Percentiles rank a stretch among this genome's conserved stretches.
Evolutionary conservation across 75 land plant species (phyloP).

Genomic region (Selaginella tamariscina): DNA sequence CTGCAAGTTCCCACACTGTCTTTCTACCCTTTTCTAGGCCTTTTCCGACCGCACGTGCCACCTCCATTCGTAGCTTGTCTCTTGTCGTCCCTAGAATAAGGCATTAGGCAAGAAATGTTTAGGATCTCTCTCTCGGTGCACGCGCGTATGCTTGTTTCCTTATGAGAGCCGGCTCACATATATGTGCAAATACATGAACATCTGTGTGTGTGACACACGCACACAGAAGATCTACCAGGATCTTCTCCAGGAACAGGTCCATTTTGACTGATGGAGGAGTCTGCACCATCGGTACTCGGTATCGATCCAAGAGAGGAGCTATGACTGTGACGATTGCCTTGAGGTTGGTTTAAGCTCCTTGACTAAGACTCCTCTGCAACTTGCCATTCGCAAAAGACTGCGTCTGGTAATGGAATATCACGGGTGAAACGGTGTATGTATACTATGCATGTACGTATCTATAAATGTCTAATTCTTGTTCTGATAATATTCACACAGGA

Average conservation of each 20-base stretch:
- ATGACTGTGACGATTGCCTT: neutral
- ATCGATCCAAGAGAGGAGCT: neutral
- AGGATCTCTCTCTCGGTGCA: too few species aligned
- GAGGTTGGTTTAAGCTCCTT: neutral
- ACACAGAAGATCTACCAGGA: too few species aligned
- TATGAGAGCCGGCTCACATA: too few species aligned
- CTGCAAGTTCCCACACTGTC: constrained; percentile 88
- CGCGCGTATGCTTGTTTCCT: too few species aligned
- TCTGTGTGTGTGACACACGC: too few species aligned
- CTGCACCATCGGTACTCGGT: neutral
- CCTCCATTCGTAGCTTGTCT: neutral
- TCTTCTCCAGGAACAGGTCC: neutral
- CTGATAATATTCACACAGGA: neutral
- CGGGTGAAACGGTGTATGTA: too few species aligned
- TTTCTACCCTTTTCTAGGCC: constrained; percentile 66
- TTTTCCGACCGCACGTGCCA: constrained; percentile 34
- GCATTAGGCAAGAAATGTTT: too few species aligned
- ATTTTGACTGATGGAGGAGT: neutral
- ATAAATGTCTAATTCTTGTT: too few species aligned
- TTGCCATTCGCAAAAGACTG: neutral
- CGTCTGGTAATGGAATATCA: neutral
- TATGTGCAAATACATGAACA: too few species aligned
- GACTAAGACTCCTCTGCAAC: neutral
- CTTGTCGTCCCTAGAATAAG: neutral
- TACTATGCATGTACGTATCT: too few species aligned